These are phyloP conservation scores for Psilocybe azurescens DNA, from an alignment of 768 basidiomycete species.

Conservation along the genomic window DNA sequence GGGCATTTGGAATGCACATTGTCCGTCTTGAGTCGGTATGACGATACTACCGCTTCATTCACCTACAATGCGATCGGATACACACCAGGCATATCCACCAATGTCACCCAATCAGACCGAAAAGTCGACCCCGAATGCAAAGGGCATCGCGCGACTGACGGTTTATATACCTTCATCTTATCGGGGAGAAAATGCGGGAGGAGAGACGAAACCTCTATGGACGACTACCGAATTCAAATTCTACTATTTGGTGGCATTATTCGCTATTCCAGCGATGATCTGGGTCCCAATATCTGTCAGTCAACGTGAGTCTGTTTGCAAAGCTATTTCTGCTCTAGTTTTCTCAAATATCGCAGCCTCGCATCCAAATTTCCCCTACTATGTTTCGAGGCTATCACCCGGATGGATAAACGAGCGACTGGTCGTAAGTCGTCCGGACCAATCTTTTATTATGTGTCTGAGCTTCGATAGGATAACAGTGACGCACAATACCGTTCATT, in stretches of 20 bases:
- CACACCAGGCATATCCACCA: constrained; percentile 8
- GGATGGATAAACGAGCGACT: constrained; percentile 87
- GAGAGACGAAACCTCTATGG: constrained; percentile 62
- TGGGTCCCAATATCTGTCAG: constrained; percentile 80
- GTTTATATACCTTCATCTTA: constrained; percentile 31
- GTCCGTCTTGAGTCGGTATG: constrained; percentile 10
- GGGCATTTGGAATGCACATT: neutral
- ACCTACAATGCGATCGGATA: constrained; percentile 4
- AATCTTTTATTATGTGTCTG: constrained; percentile 3
- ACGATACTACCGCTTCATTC: constrained; percentile 17
- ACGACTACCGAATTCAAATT: constrained; percentile 77
- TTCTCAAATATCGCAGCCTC: constrained; percentile 47
- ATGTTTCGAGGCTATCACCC: constrained; percentile 55
- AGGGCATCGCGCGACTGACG: constrained; percentile 28
- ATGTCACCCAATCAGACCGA: constrained; percentile 5
- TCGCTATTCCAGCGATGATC: constrained; percentile 75
- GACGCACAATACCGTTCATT: constrained; percentile 92
- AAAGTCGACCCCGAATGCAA: constrained; percentile 17
- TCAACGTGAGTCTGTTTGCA: constrained; percentile 59
- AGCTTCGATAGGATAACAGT: constrained; percentile 77
- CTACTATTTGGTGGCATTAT: constrained; percentile 65
- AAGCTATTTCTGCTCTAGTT: neutral
- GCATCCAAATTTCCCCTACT: constrained; percentile 77
- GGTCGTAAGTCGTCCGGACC: constrained; percentile 59
- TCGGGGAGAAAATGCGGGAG: constrained; percentile 15